Conservation (phyloP, 2,329 filamentous ascomycete genomes). For the Xylaria sp. region DNA sequence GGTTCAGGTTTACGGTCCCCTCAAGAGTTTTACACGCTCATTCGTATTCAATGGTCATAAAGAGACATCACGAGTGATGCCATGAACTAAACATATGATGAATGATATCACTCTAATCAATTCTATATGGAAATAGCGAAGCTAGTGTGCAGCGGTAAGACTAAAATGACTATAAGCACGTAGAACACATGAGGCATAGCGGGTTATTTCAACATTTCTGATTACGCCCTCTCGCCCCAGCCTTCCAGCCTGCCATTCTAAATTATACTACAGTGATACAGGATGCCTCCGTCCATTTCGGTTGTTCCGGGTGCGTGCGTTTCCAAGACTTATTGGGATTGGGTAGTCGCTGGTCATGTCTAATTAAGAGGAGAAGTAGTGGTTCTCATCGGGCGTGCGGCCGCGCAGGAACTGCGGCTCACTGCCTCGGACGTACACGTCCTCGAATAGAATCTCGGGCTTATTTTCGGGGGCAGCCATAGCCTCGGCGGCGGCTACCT, state of each 20-base stretch:
- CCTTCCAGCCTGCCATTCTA: slow-evolving; percentile 37
- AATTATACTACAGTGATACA: slow-evolving; percentile 42
- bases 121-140: slow-evolving; percentile 12
- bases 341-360: background rate
- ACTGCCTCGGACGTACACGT: slow-evolving; percentile 90
- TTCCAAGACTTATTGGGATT: slow-evolving; percentile 22
- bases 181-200: slow-evolving; percentile 16
- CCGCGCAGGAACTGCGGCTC: slow-evolving; percentile 92
- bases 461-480: slow-evolving; percentile 85
- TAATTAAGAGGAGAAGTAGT: slow-evolving; percentile 73
- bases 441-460: slow-evolving; percentile 89
- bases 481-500: slow-evolving; percentile 89
- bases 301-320: slow-evolving; percentile 23
- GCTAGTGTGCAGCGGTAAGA: slow-evolving; percentile 9
- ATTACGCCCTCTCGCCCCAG: slow-evolving; percentile 35
- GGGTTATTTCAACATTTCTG: slow-evolving; percentile 29
- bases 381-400: slow-evolving; percentile 88
- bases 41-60: background rate
- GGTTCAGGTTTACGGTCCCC: background rate
- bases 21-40: background rate
- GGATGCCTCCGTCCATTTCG: slow-evolving; percentile 21
- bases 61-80: background rate
- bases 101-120: slow-evolving; percentile 8
- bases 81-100: background rate
- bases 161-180: slow-evolving; percentile 17